phyloP scores from a whole-genome alignment of 768 basidiomycete species.

The Gymnopilus dilepis region DNA sequence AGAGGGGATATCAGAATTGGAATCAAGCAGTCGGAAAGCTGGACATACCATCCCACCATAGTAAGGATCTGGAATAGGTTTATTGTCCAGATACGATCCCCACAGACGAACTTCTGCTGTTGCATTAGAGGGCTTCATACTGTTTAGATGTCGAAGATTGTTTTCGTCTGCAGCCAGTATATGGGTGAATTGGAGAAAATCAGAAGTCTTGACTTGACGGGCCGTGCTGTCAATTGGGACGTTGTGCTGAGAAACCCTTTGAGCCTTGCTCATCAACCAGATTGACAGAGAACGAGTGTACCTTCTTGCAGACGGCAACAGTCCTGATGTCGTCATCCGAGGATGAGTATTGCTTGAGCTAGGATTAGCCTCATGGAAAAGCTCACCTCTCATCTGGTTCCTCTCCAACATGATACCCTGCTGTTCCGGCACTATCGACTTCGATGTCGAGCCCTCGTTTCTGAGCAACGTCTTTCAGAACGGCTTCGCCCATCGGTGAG shows the following conservation, averaged over 20 bases:
- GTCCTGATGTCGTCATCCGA: slow-evolving; percentile 50
- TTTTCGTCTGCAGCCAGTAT: slow-evolving; percentile 85
- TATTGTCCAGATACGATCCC: slow-evolving; percentile 76
- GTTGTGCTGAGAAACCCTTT: slow-evolving; percentile 53
- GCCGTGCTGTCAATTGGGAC: slow-evolving; percentile 75
- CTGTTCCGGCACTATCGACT: slow-evolving; percentile 88
- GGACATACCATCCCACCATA: slow-evolving; percentile 68
- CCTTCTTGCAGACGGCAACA: slow-evolving; percentile 72
- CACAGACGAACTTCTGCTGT: slow-evolving; percentile 77
- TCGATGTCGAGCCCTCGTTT: slow-evolving; percentile 68
- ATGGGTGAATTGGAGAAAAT: slow-evolving; percentile 80
- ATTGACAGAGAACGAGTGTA: slow-evolving; percentile 28
- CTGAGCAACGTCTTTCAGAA: slow-evolving; percentile 69
- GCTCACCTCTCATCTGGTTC: slow-evolving; percentile 79
- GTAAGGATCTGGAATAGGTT: slow-evolving; percentile 85
- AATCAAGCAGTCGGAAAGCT: not conserved
- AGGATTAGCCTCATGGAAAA: not conserved
- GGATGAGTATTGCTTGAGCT: not conserved
- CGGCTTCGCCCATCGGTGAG: slow-evolving; percentile 92
- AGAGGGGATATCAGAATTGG: not conserved
- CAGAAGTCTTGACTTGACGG: slow-evolving; percentile 65
- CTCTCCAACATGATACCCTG: slow-evolving; percentile 83
- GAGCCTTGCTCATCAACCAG: not conserved
- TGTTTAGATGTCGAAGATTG: slow-evolving; percentile 69
- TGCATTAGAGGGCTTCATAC: slow-evolving; percentile 51